These are phyloP conservation scores for Stemphylium vesicarium DNA, from an alignment of 2,329 filamentous ascomycete genomes.

Conservation along the genomic window DNA sequence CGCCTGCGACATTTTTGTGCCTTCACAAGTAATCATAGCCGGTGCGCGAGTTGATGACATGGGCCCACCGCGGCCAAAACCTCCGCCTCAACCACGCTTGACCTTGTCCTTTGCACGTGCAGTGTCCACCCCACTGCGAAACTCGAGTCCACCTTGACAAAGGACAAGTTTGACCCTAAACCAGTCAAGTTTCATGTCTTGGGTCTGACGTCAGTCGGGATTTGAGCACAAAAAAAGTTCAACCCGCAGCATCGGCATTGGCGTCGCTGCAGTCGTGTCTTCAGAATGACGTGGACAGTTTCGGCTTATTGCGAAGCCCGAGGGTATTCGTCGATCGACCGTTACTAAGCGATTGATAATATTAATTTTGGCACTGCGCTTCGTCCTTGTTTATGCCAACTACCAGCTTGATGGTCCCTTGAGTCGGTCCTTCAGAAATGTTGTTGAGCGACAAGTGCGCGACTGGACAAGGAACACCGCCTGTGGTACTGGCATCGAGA, in stretches of 20 bases:
- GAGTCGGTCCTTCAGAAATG: background rate
- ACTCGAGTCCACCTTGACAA: slow-evolving; percentile 6
- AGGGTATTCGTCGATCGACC: background rate
- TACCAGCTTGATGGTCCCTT: background rate
- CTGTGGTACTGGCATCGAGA: background rate
- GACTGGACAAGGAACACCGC: background rate
- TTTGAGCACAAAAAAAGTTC: slow-evolving; percentile 10
- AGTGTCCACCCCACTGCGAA: background rate
- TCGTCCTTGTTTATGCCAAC: background rate
- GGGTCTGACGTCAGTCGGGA: slow-evolving; percentile 23
- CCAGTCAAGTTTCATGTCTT: slow-evolving; percentile 23
- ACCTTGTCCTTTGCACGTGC: slow-evolving; percentile 14
- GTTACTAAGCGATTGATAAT: background rate
- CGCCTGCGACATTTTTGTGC: background rate
- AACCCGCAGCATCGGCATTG: background rate
- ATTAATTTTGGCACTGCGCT: background rate
- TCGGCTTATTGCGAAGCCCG: background rate
- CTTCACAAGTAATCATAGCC: background rate
- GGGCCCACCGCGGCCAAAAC: slow-evolving; percentile 5
- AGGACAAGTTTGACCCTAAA: slow-evolving; percentile 8
- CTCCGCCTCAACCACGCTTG: slow-evolving; percentile 5
- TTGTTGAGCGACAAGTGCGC: background rate
- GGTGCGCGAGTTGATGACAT: background rate
- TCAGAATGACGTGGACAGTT: slow-evolving; percentile 3
- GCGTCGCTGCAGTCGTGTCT: background rate